Evolutionary conservation across 371 early-diverging fungal species (phyloP).

Genomic region (Mucor irregularis): DNA sequence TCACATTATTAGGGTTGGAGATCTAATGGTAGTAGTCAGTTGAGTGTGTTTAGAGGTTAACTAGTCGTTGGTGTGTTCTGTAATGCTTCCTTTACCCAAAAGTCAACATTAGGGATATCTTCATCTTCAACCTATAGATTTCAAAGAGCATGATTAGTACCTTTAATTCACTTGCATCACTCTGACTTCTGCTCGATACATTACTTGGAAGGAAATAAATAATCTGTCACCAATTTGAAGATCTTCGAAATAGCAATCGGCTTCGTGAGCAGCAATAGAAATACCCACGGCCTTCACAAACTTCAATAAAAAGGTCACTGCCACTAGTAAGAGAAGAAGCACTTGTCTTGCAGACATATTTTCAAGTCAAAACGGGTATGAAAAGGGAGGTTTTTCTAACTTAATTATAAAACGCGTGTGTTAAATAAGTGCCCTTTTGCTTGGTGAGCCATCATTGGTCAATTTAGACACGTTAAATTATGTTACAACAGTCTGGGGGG

Average conservation of each 20-base stretch:
- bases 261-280: constrained; percentile 47
- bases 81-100: constrained; percentile 33
- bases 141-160: neutral
- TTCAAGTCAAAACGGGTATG: no score
- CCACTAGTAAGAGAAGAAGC: constrained; percentile 7
- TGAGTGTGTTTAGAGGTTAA: neutral
- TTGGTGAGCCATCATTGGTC: no score
- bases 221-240: constrained; percentile 60
- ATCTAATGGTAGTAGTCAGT: no score
- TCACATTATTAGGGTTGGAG: constrained; percentile 47
- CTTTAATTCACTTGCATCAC: neutral
- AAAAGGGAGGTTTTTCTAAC: no score
- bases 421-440: no score
- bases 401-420: no score
- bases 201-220: constrained; percentile 66
- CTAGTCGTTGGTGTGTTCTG: neutral
- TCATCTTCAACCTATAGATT: constrained; percentile 70
- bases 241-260: constrained; percentile 66
- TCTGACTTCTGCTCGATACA: neutral
- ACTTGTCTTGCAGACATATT: constrained; percentile 10
- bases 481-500: no score
- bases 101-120: constrained; percentile 70
- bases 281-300: constrained; percentile 28
- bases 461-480: no score
- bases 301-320: constrained; percentile 9